phyloP scores from a whole-genome alignment of 202 grass and related monocot species.

The Brachypodium distachyon region DNA sequence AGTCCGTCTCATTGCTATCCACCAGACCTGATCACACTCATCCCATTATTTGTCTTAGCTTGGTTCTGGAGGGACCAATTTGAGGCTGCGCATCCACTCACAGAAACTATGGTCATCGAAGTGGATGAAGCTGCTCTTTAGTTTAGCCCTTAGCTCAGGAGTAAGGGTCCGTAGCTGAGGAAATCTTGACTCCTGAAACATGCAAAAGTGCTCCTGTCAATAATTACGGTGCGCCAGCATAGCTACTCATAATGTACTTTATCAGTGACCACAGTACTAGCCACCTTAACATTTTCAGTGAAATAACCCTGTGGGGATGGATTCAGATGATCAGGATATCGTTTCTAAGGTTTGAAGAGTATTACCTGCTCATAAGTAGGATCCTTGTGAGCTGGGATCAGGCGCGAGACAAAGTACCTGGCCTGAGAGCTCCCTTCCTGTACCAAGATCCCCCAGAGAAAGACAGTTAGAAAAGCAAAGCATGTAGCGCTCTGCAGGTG shows the following conservation, averaged over 20 bases:
- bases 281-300: background rate
- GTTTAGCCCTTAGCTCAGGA: conserved; percentile 54
- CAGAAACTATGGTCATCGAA: conserved; percentile 92
- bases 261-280: background rate
- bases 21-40: background rate
- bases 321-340: background rate
- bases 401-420: conserved; percentile 90
- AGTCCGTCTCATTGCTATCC: background rate
- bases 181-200: conserved; percentile 89
- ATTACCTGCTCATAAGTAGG: conserved; percentile 95
- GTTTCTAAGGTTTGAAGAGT: background rate
- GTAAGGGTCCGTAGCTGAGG: conserved; percentile 61
- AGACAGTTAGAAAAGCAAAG: conserved; percentile 12
- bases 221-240: background rate
- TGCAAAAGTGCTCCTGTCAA: conserved; percentile 12
- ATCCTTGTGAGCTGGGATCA: conserved; percentile 96
- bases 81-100: conserved; percentile 99
- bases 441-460: background rate
- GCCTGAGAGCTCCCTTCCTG: conserved; percentile 97
- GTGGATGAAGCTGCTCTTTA: conserved; percentile 93
- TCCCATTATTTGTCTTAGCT: conserved; percentile 38
- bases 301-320: background rate
- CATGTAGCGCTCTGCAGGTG: background rate
- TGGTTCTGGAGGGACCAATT: conserved; percentile 75
- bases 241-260: background rate